These are phyloP conservation scores for Saccharomyces hybrid DNA, from an alignment of 1,139 yeast genomes.

Conservation along the genomic window DNA sequence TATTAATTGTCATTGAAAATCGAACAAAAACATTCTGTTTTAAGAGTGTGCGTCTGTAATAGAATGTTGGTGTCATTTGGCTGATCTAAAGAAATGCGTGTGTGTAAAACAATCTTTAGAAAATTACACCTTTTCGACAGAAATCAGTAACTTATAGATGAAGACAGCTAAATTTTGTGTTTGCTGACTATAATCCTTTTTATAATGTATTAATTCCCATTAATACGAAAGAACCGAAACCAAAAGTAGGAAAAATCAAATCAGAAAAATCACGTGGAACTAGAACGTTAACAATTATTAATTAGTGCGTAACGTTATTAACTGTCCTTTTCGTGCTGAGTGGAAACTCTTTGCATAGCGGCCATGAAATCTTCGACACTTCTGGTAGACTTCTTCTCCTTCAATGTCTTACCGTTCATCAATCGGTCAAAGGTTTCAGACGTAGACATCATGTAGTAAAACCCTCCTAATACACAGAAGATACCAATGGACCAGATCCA, in stretches of 20 bases:
- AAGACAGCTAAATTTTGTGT: neutral
- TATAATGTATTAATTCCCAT: neutral
- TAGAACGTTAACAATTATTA: neutral
- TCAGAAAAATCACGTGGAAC: neutral
- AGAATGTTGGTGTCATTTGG: neutral
- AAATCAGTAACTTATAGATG: neutral
- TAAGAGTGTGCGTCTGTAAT: neutral
- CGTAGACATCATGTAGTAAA: slow-evolving; percentile 85
- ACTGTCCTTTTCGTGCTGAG: slow-evolving; percentile 76
- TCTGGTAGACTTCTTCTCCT: slow-evolving; percentile 63
- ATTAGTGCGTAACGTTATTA: neutral
- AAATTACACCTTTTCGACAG: neutral
- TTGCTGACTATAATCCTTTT: neutral
- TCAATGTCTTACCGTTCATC: slow-evolving; percentile 82
- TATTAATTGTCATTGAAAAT: neutral
- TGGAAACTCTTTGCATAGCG: slow-evolving; percentile 96
- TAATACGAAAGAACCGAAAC: neutral
- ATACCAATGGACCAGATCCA: slow-evolving; percentile 95
- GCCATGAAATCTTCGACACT: slow-evolving; percentile 90
- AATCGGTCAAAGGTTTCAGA: slow-evolving; percentile 84
- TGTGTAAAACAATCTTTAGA: neutral
- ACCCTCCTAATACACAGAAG: slow-evolving; percentile 94
- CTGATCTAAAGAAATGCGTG: neutral
- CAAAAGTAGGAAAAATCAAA: neutral
- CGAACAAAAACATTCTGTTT: neutral